A percentile compares a stretch with the other conserved stretches of the same genome.
phyloP scores from a whole-genome alignment of 352 stramenopile species.

The Phytophthora sp. region DNA sequence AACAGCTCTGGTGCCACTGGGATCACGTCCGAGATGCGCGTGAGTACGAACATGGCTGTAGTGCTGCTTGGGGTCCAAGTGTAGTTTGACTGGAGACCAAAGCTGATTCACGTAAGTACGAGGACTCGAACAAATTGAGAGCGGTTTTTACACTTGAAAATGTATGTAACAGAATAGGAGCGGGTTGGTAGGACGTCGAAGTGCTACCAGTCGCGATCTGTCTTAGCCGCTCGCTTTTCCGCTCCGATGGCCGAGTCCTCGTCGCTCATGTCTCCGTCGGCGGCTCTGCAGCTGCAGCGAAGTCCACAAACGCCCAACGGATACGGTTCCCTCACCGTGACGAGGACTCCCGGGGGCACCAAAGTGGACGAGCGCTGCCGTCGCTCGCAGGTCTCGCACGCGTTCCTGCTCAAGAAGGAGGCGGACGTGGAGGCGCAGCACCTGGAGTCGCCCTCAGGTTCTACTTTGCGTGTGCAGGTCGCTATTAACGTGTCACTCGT shows the following conservation, averaged over 20 bases:
- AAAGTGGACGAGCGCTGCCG: conserved; percentile 36
- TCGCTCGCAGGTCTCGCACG: conserved; percentile 78
- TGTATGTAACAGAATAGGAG: conserved; percentile 1
- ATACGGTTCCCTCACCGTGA: conserved; percentile 34
- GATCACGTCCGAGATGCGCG: conserved; percentile 87
- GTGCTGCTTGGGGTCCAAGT: background rate
- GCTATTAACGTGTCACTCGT: conserved; percentile 74
- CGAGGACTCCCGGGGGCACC: conserved; percentile 18
- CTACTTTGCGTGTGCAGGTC: conserved; percentile 53
- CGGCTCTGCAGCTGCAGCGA: conserved; percentile 15
- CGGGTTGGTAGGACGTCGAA: background rate
- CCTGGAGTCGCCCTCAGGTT: conserved; percentile 37
- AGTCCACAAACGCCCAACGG: conserved; percentile 19
- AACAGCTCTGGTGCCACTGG: conserved; percentile 82
- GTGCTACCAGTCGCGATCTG: conserved; percentile 18
- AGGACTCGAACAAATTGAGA: background rate
- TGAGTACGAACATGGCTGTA: conserved; percentile 87
- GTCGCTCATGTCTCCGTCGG: conserved; percentile 14
- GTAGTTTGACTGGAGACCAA: conserved; percentile 21
- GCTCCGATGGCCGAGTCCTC: conserved; percentile 24
- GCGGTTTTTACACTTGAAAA: background rate
- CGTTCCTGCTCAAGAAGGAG: conserved; percentile 70
- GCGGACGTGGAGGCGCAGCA: conserved; percentile 50
- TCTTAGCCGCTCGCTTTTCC: background rate
- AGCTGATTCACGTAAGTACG: conserved; percentile 14